Evolutionary conservation across 805 yeast species (phyloP).

Genomic region (Myxozyma nipponensis): DNA sequence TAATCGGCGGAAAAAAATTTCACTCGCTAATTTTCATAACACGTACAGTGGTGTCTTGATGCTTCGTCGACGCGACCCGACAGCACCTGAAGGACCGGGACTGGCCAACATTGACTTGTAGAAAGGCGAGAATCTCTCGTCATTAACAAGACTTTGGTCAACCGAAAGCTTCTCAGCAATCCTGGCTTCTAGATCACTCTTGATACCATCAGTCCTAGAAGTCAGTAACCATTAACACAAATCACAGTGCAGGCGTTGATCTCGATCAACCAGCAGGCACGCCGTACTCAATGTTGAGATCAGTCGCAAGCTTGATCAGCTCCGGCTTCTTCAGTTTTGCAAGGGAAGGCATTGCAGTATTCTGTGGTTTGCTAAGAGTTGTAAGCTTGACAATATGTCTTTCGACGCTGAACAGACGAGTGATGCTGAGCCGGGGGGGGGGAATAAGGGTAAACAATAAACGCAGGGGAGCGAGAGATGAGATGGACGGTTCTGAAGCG

Average conservation of each 20-base stretch:
- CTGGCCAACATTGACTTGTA: conserved; percentile 16
- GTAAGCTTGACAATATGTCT: too few relatives aligned
- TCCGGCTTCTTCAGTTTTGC: conserved; percentile 40
- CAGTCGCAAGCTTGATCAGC: conserved; percentile 39
- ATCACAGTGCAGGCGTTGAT: too few relatives aligned
- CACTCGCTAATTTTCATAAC: too few relatives aligned
- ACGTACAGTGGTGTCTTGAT: conserved; percentile 24
- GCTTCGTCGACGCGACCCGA: conserved; percentile 16
- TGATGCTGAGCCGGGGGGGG: too few relatives aligned
- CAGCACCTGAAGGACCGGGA: conserved; percentile 14
- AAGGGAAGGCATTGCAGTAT: conserved; percentile 25
- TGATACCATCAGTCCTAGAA: conserved; percentile 32
- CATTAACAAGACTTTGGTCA: conserved; percentile 22
- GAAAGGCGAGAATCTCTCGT: conserved; percentile 29
- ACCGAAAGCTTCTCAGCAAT: conserved; percentile 27
- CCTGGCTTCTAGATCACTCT: conserved; percentile 34
- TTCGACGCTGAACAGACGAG: too few relatives aligned
- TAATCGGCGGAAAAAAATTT: too few relatives aligned
- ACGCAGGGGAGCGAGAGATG: not conserved
- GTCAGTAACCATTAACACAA: not conserved
- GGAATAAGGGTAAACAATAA: too few relatives aligned
- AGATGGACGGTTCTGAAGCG: too few relatives aligned
- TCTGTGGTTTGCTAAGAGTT: not conserved
- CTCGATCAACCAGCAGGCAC: too few relatives aligned
- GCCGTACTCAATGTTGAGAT: conserved; percentile 38